These are phyloP conservation scores for Colletotrichum sp. DNA, from an alignment of 2,329 filamentous ascomycete genomes.

Conservation along the genomic window DNA sequence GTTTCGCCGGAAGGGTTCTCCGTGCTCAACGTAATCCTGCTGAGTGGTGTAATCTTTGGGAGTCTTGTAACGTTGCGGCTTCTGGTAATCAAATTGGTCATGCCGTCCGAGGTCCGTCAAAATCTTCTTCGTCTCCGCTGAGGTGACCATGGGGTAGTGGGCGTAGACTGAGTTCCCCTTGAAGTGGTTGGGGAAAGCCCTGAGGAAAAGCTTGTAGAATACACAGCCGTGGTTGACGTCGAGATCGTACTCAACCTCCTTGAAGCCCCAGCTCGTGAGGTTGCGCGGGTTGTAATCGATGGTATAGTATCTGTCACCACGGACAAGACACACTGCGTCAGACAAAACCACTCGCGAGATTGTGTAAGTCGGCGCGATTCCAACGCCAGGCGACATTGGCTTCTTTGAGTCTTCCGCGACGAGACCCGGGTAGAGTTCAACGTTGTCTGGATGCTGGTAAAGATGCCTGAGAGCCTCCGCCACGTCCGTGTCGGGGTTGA, in stretches of 20 bases:
- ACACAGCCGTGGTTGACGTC: conserved; percentile 81
- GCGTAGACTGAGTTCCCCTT: conserved; percentile 80
- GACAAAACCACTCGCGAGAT: conserved; percentile 79
- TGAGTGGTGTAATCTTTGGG: not conserved
- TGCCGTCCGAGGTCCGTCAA: conserved; percentile 70
- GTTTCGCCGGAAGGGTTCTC: conserved; percentile 23
- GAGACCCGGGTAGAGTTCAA: conserved; percentile 82
- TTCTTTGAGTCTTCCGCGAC: conserved; percentile 78
- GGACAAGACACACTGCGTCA: conserved; percentile 79
- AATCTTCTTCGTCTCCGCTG: conserved; percentile 74
- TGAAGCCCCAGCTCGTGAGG: conserved; percentile 85
- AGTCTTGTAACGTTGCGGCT: conserved; percentile 50
- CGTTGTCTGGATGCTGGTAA: conserved; percentile 79
- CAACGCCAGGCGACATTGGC: conserved; percentile 76
- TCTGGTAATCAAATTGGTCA: conserved; percentile 72
- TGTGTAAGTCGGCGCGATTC: conserved; percentile 78
- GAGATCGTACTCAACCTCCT: conserved; percentile 74
- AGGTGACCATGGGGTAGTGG: conserved; percentile 76
- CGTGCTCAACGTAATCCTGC: not conserved
- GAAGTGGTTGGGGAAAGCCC: conserved; percentile 83
- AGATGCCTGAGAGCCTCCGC: conserved; percentile 69
- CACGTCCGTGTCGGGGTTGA: conserved; percentile 78
- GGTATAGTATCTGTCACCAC: conserved; percentile 81
- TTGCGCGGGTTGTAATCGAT: conserved; percentile 76
- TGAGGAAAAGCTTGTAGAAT: conserved; percentile 83